Evolutionary conservation across 2,329 filamentous ascomycete genomes (phyloP), one percentile per base, ranked within the genome.

Genomic region (Fusarium proliferatum): DNA sequence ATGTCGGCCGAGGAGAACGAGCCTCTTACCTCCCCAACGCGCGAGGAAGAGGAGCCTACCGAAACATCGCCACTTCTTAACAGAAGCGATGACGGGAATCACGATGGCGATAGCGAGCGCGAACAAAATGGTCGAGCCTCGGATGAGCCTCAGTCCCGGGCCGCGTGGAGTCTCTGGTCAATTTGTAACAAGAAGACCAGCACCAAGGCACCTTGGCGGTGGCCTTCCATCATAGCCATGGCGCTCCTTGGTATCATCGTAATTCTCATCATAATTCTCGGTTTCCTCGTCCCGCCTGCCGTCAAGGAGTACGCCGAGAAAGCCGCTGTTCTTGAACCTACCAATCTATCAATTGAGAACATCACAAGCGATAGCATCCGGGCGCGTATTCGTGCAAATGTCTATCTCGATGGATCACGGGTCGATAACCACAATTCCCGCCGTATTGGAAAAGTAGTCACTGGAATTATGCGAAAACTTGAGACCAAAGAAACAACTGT

Each of bases 231-330:
- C 38, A 86, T 97, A 42, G 92, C 95, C 36, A 89, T 97, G 69
- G 75, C 87, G 3, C 64, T 92, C 5, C 84, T 98, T 13, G 92
- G 88, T 55, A 74, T 89, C 4, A 78, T 91, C 11, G 86, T 92
- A 10, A 77, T 96, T 28, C 80, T 87, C 34, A 94, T 97, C 75
- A 91, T 98, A 66, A 83, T 93, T 21, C 85, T 96, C 63, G 94
- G 91, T 21, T 97, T 97, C 83, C 88, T 97, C 61, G 89, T 93
- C 1, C 95, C 96, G 4, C 91, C 92, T 21, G 90, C 92, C 12
- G 90, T 97, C 16, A 91, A 97, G 82, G 89, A 94, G 79, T 99
- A 99, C 82, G 94, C 93, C 55, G 92, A 96, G 82, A 88, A 95
- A 81, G 94, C 95, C 6, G 88, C 92, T 30, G 90, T 96, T 23